Percentiles rank a stretch among this genome's conserved stretches.
phyloP scores from a whole-genome alignment of 2,329 filamentous ascomycete genomes.

The Stagonosporopsis chrysanthemi region DNA sequence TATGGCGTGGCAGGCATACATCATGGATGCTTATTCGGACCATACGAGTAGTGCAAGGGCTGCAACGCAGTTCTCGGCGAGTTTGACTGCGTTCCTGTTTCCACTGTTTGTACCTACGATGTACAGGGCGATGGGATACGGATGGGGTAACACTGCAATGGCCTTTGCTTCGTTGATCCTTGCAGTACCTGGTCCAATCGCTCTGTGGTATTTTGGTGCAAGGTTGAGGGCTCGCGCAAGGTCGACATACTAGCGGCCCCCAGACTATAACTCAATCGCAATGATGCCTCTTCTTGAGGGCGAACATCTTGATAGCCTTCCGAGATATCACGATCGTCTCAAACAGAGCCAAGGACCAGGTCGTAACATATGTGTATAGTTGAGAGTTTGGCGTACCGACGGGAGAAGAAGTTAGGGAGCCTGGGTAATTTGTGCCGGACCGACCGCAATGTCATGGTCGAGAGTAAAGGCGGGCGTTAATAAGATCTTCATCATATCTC shows the following conservation, averaged over 20 bases:
- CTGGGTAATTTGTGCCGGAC: not conserved
- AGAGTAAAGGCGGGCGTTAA: not conserved
- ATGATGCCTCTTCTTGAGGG: not conserved
- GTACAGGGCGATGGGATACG: conserved; percentile 48
- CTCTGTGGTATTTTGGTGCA: conserved; percentile 57
- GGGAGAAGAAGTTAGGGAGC: not conserved
- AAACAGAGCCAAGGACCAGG: not conserved
- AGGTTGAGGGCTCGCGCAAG: conserved; percentile 22
- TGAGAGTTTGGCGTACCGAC: too few relatives aligned
- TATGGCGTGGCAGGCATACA: conserved; percentile 63
- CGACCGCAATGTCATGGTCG: not conserved
- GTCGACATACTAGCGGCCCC: not conserved
- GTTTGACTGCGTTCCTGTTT: conserved; percentile 38
- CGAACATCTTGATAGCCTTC: not conserved
- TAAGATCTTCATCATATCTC: not conserved
- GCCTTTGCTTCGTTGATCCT: conserved; percentile 34
- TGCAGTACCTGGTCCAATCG: conserved; percentile 51
- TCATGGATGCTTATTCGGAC: conserved; percentile 65
- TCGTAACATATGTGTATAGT: not conserved
- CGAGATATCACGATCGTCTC: not conserved
- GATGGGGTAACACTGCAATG: conserved; percentile 46
- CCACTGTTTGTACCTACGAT: conserved; percentile 50
- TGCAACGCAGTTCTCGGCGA: conserved; percentile 30
- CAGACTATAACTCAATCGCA: not conserved
- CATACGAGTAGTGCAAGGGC: conserved; percentile 40